Evolutionary conservation across 768 basidiomycete genomes (phyloP).

Genomic region (Suillus alpinus): DNA sequence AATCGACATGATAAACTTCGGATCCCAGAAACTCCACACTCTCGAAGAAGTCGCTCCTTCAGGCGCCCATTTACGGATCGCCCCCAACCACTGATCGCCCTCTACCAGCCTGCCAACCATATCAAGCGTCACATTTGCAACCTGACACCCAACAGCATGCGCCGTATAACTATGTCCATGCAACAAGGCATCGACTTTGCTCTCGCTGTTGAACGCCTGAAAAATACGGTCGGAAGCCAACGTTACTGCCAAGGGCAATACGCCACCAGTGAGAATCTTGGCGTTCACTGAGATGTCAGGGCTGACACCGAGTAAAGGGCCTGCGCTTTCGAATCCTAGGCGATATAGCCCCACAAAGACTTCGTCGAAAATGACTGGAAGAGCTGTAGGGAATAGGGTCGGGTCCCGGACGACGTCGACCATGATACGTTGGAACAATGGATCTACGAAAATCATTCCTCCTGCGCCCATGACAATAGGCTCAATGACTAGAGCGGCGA

Average conservation of each 20-base stretch:
- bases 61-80: conserved; percentile 56
- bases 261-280: conserved; percentile 91
- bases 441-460: conserved; percentile 97
- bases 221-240: conserved; percentile 81
- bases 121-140: conserved; percentile 78
- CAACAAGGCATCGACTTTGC: conserved; percentile 81
- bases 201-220: conserved; percentile 67
- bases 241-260: conserved; percentile 84
- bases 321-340: conserved; percentile 66
- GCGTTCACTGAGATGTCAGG: conserved; percentile 93
- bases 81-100: conserved; percentile 56
- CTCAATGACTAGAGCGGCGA: conserved; percentile 84
- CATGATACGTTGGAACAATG: conserved; percentile 88
- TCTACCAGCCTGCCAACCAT: conserved; percentile 50
- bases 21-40: conserved; percentile 90
- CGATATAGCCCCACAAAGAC: conserved; percentile 94
- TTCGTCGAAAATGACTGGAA: conserved; percentile 94
- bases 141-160: conserved; percentile 88
- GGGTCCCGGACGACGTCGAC: conserved; percentile 72
- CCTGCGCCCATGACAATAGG: conserved; percentile 94
- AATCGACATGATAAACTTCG: conserved; percentile 60
- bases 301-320: conserved; percentile 60
- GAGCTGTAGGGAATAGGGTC: conserved; percentile 40
- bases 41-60: conserved; percentile 17
- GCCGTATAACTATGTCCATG: conserved; percentile 98